Evolutionary conservation across 2,329 filamentous ascomycete species (phyloP).

Genomic region (Sporothrix globosa): DNA sequence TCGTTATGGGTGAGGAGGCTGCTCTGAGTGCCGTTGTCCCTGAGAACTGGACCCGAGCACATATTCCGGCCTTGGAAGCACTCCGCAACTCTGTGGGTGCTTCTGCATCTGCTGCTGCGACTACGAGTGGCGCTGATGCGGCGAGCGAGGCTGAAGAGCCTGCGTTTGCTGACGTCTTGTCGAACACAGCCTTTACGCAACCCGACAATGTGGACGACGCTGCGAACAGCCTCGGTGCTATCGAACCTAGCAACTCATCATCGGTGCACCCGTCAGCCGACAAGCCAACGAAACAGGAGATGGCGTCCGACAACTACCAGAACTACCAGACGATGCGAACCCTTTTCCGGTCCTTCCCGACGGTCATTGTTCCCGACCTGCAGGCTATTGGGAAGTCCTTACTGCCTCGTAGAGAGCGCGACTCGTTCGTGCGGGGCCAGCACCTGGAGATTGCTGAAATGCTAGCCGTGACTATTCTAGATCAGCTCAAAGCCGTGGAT

Average conservation of each 20-base stretch:
- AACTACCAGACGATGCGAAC: slow-evolving; percentile 79
- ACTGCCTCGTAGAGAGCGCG: slow-evolving; percentile 72
- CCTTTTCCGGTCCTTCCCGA: slow-evolving; percentile 76
- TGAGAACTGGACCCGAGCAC: slow-evolving; percentile 59
- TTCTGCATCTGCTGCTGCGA: neutral
- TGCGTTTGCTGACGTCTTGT: slow-evolving; percentile 29
- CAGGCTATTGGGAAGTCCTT: slow-evolving; percentile 83
- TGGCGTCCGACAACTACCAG: slow-evolving; percentile 51
- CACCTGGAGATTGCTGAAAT: slow-evolving; percentile 64
- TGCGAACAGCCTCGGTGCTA: neutral
- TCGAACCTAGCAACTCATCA: neutral
- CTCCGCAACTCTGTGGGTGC: neutral
- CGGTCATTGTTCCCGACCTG: slow-evolving; percentile 81
- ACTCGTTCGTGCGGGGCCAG: slow-evolving; percentile 59
- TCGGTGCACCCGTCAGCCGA: slow-evolving; percentile 37
- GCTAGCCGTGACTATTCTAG: slow-evolving; percentile 70
- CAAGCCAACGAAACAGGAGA: slow-evolving; percentile 52
- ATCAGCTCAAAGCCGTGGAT: slow-evolving; percentile 60
- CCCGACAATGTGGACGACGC: slow-evolving; percentile 35
- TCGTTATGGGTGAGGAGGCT: slow-evolving; percentile 84
- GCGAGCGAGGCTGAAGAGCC: slow-evolving; percentile 30
- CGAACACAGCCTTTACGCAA: slow-evolving; percentile 35
- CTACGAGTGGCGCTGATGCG: neutral
- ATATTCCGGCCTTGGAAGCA: slow-evolving; percentile 26
- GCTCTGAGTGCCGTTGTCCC: slow-evolving; percentile 74